Conservation (phyloP, 169 alveolate genomes). For the Plasmodium berghei region DNA sequence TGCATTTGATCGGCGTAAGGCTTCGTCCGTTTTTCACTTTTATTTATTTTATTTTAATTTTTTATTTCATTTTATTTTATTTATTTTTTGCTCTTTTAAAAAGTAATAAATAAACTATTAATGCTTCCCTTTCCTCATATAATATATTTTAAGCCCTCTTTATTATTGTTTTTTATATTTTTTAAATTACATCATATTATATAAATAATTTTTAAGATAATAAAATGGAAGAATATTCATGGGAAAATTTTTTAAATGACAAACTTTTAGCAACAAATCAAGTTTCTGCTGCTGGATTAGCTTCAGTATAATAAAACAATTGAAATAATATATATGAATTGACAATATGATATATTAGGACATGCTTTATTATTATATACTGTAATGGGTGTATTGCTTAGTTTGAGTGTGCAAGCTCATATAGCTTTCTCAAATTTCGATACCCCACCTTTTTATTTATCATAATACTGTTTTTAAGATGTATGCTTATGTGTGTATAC, state of each 20-base stretch:
- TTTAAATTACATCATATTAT: background rate
- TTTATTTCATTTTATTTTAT: background rate
- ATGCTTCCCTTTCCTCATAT: background rate
- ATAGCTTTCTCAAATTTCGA: too few species aligned
- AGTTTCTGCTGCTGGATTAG: slow-evolving; percentile 71
- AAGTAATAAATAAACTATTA: too few species aligned
- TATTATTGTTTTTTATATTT: background rate
- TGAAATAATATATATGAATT: background rate
- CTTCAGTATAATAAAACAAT: slow-evolving; percentile 27
- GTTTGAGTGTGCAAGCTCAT: too few species aligned
- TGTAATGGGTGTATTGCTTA: too few species aligned
- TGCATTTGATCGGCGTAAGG: too few species aligned
- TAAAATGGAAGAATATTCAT: slow-evolving; percentile 62
- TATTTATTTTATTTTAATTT: background rate
- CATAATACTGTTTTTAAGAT: too few species aligned
- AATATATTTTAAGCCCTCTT: background rate
- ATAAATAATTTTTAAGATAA: background rate
- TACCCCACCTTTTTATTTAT: too few species aligned
- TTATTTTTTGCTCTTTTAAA: background rate
- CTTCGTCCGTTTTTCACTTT: background rate
- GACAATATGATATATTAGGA: too few species aligned
- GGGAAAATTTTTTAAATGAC: slow-evolving; percentile 61
- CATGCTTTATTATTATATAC: too few species aligned
- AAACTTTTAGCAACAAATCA: slow-evolving; percentile 68
- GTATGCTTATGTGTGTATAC: too few species aligned